These are phyloP conservation scores for Claviceps pazoutovae DNA, from an alignment of 2,329 filamentous ascomycete species.

Conservation along the genomic window DNA sequence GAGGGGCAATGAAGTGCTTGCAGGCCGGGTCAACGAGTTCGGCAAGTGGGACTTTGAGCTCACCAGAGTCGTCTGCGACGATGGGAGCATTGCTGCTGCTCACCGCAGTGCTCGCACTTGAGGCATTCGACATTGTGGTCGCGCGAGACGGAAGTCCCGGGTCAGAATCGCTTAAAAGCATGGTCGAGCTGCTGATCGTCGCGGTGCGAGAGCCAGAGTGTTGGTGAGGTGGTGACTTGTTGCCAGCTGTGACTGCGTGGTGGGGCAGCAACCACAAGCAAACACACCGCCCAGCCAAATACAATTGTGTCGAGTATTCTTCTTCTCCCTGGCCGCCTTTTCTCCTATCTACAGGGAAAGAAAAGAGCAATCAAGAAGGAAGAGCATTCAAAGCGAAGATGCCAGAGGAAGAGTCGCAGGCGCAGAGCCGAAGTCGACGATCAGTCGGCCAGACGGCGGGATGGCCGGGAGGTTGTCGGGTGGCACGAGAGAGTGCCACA, in stretches of 20 bases:
- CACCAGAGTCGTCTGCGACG: constrained; percentile 25
- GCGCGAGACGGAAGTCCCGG: constrained; percentile 20
- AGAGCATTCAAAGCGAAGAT: neutral
- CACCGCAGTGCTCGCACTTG: constrained; percentile 17
- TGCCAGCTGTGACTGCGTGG: neutral
- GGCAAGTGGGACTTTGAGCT: constrained; percentile 12
- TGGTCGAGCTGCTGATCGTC: constrained; percentile 11
- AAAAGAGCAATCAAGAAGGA: neutral
- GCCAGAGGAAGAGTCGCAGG: neutral
- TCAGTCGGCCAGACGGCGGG: neutral
- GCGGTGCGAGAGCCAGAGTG: neutral
- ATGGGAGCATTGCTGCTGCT: constrained; percentile 11
- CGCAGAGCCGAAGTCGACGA: neutral
- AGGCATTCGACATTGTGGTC: constrained; percentile 23
- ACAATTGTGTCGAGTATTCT: constrained; percentile 10
- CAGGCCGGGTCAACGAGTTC: neutral
- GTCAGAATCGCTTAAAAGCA: constrained; percentile 28
- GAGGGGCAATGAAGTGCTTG: constrained; percentile 18
- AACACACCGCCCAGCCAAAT: neutral
- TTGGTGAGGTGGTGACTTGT: constrained; percentile 6
- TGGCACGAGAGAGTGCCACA: neutral
- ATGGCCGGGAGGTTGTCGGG: neutral
- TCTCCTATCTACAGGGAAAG: neutral
- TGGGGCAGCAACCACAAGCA: neutral
- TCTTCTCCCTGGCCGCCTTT: neutral